These are phyloP conservation scores for Domatiomyces catenatus DNA, from an alignment of 2,329 filamentous ascomycete genomes.

Conservation along the genomic window DNA sequence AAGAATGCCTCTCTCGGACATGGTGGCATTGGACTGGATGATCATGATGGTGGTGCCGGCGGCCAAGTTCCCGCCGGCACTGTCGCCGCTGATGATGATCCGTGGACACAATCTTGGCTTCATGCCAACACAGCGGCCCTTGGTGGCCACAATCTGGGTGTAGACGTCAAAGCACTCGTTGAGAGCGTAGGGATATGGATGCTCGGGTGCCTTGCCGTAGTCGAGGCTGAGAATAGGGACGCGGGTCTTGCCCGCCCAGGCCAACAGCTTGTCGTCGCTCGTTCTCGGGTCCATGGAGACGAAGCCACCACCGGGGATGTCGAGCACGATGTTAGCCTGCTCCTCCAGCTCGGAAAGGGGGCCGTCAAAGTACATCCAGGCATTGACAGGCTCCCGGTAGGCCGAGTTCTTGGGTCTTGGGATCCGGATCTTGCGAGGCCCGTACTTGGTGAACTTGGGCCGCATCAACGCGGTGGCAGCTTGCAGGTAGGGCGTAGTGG, in stretches of 20 bases:
- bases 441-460: slow-evolving; percentile 65
- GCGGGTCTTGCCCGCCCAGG: slow-evolving; percentile 79
- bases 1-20: slow-evolving; percentile 37
- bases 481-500: slow-evolving; percentile 68
- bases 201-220: slow-evolving; percentile 75
- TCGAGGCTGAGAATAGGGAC: slow-evolving; percentile 83
- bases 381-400: slow-evolving; percentile 68
- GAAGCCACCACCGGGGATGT: slow-evolving; percentile 87
- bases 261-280: slow-evolving; percentile 84
- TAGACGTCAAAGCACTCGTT: slow-evolving; percentile 85
- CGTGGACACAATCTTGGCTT: slow-evolving; percentile 50
- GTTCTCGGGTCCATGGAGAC: slow-evolving; percentile 93
- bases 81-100: slow-evolving; percentile 63
- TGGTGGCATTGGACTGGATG: slow-evolving; percentile 50
- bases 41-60: slow-evolving; percentile 78
- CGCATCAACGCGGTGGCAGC: slow-evolving; percentile 58
- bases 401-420: slow-evolving; percentile 63
- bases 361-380: slow-evolving; percentile 90
- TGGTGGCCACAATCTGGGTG: slow-evolving; percentile 53
- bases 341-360: slow-evolving; percentile 60
- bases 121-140: slow-evolving; percentile 61
- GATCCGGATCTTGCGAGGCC: slow-evolving; percentile 70
- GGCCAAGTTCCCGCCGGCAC: slow-evolving; percentile 67
- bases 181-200: slow-evolving; percentile 68
- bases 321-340: slow-evolving; percentile 65